Base-by-base conservation (phyloP, 192 early-diverging fungal genomes). In the Chytriomyces sp. region DNA sequence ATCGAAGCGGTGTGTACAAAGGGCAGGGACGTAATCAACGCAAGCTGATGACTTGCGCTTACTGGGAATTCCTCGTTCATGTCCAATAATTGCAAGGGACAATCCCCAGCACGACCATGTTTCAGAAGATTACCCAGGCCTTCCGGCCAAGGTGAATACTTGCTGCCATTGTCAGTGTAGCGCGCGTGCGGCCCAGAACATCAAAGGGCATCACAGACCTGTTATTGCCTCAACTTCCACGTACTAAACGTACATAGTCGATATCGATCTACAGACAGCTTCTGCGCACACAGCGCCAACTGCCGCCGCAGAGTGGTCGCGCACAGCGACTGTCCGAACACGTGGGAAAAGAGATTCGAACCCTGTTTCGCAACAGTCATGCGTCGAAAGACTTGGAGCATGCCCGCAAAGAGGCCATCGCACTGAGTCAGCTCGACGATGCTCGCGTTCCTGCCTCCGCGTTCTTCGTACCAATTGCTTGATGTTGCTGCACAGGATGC, bases 171-270 rank as follows among this genome's bases (percentile, higher is more conserved):
- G 82, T 90, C 91, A 92, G 89, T 91, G 90, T 92, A 90, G 89
- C 89, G 89, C 91, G 90, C 89, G 88, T 91, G 89, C 88, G 89
- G 89, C 89, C 89, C 91, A 92, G 89, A 91, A 91, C 90, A 53
- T 53, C 50, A 10, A 53, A 53, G 18, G 50, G 18, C 18, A 53
- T 53, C 90, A 91, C 89, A 88, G 91, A 89, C 91, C 90, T 92
- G 90, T 91, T 92, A 91, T 92, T 92, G 88, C 86, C 86, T 90
- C 85, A 91, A 91, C 88, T 89, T 88, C 89, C 86, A 81, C 84
- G 77, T 83, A 83, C 84, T 91, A 88, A 82, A 86, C 80, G 84
- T 81, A 82, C 79, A 84, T 84, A 53, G 89, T 91, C 88, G 78
- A 82, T 90, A 82, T 89, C 28, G 28, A 35, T 87, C 86, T 82